These are phyloP conservation scores for Cyphellophora europaea DNA, from an alignment of 2,329 filamentous ascomycete genomes.

Conservation along the genomic window DNA sequence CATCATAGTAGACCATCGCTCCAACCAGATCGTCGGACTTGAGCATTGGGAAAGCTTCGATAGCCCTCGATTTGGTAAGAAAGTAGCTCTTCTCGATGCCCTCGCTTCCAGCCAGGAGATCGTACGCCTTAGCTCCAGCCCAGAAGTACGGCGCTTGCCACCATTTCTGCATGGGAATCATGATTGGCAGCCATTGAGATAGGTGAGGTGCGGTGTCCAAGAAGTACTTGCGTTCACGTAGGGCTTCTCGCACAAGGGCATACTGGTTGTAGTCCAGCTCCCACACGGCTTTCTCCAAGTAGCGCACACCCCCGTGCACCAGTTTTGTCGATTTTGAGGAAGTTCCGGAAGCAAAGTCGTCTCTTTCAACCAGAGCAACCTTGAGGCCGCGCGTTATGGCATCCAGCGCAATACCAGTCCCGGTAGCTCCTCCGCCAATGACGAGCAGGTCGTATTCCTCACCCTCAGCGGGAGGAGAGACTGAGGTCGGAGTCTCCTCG, in stretches of 20 bases:
- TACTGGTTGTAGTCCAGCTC: constrained; percentile 75
- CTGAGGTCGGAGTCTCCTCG: neutral
- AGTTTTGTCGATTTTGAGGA: constrained; percentile 84
- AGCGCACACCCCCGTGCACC: constrained; percentile 75
- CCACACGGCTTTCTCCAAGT: constrained; percentile 79
- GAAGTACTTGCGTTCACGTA: constrained; percentile 76
- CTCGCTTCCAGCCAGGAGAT: constrained; percentile 74
- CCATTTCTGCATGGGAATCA: constrained; percentile 74
- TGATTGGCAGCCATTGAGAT: constrained; percentile 70
- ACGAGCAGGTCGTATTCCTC: constrained; percentile 67
- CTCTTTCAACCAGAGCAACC: constrained; percentile 71
- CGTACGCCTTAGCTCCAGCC: constrained; percentile 68
- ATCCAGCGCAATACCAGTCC: constrained; percentile 71
- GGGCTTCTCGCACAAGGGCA: constrained; percentile 68
- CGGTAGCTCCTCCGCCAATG: constrained; percentile 72
- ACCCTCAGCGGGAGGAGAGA: no score
- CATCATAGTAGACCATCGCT: constrained; percentile 83
- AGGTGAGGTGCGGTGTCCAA: constrained; percentile 75
- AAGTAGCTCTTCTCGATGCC: constrained; percentile 88
- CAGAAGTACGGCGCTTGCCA: constrained; percentile 72
- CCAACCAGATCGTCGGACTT: constrained; percentile 71
- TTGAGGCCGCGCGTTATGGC: constrained; percentile 69
- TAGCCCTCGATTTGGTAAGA: constrained; percentile 72
- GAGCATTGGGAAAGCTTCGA: constrained; percentile 83
- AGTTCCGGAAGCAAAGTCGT: constrained; percentile 73